phyloP scores from a whole-genome alignment of 2,329 filamentous ascomycete species.

The Talaromyces sp. region DNA sequence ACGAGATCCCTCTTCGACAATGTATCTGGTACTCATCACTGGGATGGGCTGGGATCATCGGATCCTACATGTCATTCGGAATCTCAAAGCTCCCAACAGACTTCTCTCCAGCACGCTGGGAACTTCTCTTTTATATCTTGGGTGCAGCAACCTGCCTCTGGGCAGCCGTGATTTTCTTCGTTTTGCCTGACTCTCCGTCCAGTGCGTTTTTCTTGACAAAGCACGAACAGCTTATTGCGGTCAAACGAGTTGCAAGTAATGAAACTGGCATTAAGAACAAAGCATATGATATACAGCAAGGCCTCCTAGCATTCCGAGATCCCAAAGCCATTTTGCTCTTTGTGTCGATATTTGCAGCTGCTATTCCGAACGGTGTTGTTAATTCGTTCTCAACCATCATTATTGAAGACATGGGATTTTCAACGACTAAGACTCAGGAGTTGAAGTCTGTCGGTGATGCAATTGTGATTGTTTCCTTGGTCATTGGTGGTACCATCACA shows the following conservation, averaged over 20 bases:
- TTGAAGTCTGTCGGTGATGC: constrained; percentile 43
- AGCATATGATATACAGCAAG: constrained; percentile 3
- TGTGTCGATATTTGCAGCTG: constrained; percentile 25
- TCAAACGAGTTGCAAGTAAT: constrained; percentile 10
- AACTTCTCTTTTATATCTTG: constrained; percentile 13
- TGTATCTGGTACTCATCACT: constrained; percentile 17
- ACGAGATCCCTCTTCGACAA: constrained; percentile 15
- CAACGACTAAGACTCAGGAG: constrained; percentile 37
- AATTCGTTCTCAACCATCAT: constrained; percentile 43
- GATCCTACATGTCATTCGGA: constrained; percentile 13
- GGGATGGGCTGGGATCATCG: constrained; percentile 14
- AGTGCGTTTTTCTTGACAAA: constrained; percentile 10
- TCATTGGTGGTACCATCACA: constrained; percentile 39
- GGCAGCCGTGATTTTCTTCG: constrained; percentile 8
- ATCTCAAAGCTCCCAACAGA: constrained; percentile 7
- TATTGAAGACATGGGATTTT: constrained; percentile 39
- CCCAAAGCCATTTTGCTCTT: constrained; percentile 16
- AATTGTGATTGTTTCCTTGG: constrained; percentile 41
- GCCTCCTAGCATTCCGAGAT: constrained; percentile 5
- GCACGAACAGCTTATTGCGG: constrained; percentile 4
- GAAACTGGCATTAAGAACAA: constrained; percentile 14
- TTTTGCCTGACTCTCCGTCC: constrained; percentile 9
- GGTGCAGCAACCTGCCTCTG: constrained; percentile 11
- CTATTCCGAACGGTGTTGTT: constrained; percentile 38
- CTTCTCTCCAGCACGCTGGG: constrained; percentile 7